These are phyloP conservation scores for Scenedesmus sp. DNA, from an alignment of 163 green algal genomes.

Conservation along the genomic window DNA sequence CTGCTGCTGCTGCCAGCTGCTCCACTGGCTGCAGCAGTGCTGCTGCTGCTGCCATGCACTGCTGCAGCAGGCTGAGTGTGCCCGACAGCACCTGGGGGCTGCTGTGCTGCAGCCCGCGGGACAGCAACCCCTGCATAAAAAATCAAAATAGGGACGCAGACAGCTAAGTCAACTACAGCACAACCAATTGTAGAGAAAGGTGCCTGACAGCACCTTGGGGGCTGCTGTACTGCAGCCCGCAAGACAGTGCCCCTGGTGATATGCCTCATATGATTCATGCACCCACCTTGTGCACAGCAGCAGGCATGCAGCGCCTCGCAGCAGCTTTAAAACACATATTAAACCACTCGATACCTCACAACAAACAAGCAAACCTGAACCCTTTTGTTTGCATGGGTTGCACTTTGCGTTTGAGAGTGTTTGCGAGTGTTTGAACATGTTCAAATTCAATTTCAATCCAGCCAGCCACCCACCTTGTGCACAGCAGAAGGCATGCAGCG, in stretches of 20 bases:
- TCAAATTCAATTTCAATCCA: too few relatives aligned
- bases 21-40: constrained; percentile 11
- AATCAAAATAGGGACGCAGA: too few relatives aligned
- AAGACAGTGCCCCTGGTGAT: neutral
- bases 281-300: neutral
- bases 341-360: too few relatives aligned
- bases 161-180: too few relatives aligned
- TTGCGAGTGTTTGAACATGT: too few relatives aligned
- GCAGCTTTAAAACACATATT: neutral
- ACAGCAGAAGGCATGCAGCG: constrained; percentile 51
- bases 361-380: neutral
- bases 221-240: too few relatives aligned
- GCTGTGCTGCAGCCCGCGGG: constrained; percentile 59
- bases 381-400: neutral
- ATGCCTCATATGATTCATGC: neutral
- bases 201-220: neutral
- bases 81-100: constrained; percentile 20
- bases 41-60: constrained; percentile 39
- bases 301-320: neutral
- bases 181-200: neutral
- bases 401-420: too few relatives aligned
- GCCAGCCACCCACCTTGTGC: constrained; percentile 44
- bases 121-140: constrained; percentile 48
- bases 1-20: constrained; percentile 10
- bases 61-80: constrained; percentile 36